Base-by-base conservation (phyloP, 2,329 filamentous ascomycete genomes). In the Penicillium janthinellum region DNA sequence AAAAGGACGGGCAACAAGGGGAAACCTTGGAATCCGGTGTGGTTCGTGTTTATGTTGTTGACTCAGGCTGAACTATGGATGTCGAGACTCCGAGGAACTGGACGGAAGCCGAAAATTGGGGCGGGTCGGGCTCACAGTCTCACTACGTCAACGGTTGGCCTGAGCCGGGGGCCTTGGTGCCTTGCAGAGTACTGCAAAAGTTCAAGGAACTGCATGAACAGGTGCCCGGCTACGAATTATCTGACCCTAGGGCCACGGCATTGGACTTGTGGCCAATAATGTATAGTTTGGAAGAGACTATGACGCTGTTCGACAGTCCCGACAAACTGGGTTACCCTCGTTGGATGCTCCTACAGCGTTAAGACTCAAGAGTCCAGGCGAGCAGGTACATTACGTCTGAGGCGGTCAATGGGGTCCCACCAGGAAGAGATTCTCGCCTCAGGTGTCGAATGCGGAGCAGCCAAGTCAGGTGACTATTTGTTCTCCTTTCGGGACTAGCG, bases 121-220 rank as follows among this genome's bases (percentile, higher is more conserved):
- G 41, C 37, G 22, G n/a, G 35, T 37, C 28, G 20, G 41, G 47
- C 38, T 34, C 35, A 17, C 17, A 17, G 17, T 17, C 17, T 17
- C 17, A 58, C 62, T 64, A 64, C 62, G 62, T 64, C 62, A 64
- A 62, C 42, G 58, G 60, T 59, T 45, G 56, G 60, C 62, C 60
- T 63, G 60, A 60, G 25, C 25, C 25, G 37, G 22, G 22, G 20
- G 14, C 25, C 45, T 34, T 45, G 1, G 15, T 28, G 12, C 42
- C 22, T 8, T 31, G 10, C 25, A 25, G 22, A 47, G 15, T 47
- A n/a, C 31, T 47, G 25, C 6, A 47, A 10, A 10, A 22, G 4
- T 35, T 28, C 28, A 25, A 47, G 20, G 47, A 20, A 31, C 28
- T 35, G 47, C 47, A 49, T 49, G 47, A 49, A 49, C 31, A 35